These are phyloP conservation scores for Alternaria gaisen DNA, from an alignment of 2,329 filamentous ascomycete genomes.

Conservation along the genomic window DNA sequence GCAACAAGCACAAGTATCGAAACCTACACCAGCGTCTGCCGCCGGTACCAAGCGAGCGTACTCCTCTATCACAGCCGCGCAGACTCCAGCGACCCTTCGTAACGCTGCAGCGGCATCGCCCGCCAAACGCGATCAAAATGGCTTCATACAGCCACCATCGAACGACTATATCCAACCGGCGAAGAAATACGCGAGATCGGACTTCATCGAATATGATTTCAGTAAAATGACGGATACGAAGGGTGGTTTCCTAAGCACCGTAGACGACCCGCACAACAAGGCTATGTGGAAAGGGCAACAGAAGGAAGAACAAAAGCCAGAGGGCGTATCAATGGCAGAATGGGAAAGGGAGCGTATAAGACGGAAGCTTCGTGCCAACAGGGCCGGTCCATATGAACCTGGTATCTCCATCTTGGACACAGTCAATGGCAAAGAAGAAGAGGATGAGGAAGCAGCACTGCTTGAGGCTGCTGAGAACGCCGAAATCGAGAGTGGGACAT, in stretches of 20 bases:
- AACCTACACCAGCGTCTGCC: constrained; percentile 39
- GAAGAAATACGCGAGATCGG: constrained; percentile 80
- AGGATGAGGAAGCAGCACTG: constrained; percentile 36
- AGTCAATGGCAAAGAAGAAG: constrained; percentile 48
- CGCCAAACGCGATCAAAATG: constrained; percentile 47
- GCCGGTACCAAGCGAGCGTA: constrained; percentile 76
- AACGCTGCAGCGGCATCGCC: constrained; percentile 67
- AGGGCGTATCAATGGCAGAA: constrained; percentile 87
- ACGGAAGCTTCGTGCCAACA: constrained; percentile 73
- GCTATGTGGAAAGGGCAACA: constrained; percentile 61
- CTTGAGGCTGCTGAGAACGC: constrained; percentile 55
- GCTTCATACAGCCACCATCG: constrained; percentile 46
- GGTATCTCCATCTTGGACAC: constrained; percentile 77
- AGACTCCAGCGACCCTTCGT: constrained; percentile 66
- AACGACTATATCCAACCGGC: constrained; percentile 73
- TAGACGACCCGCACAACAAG: constrained; percentile 90
- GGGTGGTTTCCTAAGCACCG: constrained; percentile 88
- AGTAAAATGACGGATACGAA: constrained; percentile 98
- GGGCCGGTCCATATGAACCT: constrained; percentile 86
- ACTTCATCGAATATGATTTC: constrained; percentile 96
- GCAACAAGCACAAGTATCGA: constrained; percentile 52
- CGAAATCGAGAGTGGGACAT: constrained; percentile 38
- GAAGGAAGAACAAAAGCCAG: constrained; percentile 73
- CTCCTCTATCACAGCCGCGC: constrained; percentile 66
- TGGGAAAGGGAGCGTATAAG: constrained; percentile 88